Evolutionary conservation across 1,284 basidiomycete species (phyloP).

Genomic region (Ceratobasidium sp.): DNA sequence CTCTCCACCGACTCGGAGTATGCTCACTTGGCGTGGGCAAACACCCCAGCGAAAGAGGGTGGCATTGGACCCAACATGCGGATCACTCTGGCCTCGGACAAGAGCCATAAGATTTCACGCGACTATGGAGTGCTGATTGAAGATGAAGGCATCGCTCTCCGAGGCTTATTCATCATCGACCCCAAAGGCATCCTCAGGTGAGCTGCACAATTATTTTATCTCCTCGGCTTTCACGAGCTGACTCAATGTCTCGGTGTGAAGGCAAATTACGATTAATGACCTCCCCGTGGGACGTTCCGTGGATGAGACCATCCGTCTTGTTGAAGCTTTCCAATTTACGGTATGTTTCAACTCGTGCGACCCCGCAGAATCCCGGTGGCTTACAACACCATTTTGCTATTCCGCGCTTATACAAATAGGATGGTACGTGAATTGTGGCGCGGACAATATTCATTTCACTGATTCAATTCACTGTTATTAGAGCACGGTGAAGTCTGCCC

Average conservation of each 20-base stretch:
- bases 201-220: slow-evolving; percentile 42
- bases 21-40: slow-evolving; percentile 87
- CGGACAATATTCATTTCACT: neutral
- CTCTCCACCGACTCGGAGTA: slow-evolving; percentile 86
- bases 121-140: slow-evolving; percentile 87
- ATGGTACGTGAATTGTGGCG: slow-evolving; percentile 8
- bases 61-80: slow-evolving; percentile 87
- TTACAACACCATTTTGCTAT: slow-evolving; percentile 10
- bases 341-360: slow-evolving; percentile 53
- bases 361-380: neutral
- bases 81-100: slow-evolving; percentile 68
- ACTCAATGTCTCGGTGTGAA: slow-evolving; percentile 45
- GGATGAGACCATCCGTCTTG: slow-evolving; percentile 84
- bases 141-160: slow-evolving; percentile 83
- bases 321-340: slow-evolving; percentile 91
- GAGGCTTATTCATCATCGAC: slow-evolving; percentile 89
- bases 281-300: slow-evolving; percentile 89
- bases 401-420: slow-evolving; percentile 24
- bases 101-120: slow-evolving; percentile 52
- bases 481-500: slow-evolving; percentile 91
- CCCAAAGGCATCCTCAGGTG: slow-evolving; percentile 81
- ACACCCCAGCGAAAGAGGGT: slow-evolving; percentile 78
- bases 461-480: slow-evolving; percentile 45
- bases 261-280: slow-evolving; percentile 88
- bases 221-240: slow-evolving; percentile 31